phyloP scores from a whole-genome alignment of 176 grass and related monocot genomes.

The Avena eriantha region DNA sequence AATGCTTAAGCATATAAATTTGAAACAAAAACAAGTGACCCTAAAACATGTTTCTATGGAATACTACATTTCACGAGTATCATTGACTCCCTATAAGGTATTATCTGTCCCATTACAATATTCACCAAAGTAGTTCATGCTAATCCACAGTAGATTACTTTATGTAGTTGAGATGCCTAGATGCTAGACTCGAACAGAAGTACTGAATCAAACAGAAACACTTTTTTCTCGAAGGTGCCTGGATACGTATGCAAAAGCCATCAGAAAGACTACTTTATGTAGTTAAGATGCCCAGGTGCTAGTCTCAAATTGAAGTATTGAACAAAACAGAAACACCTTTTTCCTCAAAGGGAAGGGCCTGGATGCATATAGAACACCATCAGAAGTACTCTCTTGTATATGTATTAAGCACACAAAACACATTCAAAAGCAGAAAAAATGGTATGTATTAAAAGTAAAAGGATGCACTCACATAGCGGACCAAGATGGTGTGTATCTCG shows the following conservation, averaged over 20 bases:
- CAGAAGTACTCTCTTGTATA: constrained; percentile 13
- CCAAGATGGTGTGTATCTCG: constrained; percentile 1
- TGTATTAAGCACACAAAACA: constrained; percentile 21
- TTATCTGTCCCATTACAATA: constrained; percentile 3
- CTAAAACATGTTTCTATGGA: not conserved
- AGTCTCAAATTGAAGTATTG: constrained; percentile 33
- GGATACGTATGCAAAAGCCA: constrained; percentile 14
- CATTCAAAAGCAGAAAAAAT: constrained; percentile 32
- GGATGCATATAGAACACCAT: constrained; percentile 12
- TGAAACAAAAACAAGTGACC: constrained; percentile 25
- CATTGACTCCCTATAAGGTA: not conserved
- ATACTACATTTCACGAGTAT: constrained; percentile 19
- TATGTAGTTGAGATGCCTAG: constrained; percentile 20
- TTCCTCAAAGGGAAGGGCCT: not conserved
- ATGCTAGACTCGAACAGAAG: constrained; percentile 27
- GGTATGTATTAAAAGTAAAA: not conserved
- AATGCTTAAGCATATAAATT: constrained; percentile 38
- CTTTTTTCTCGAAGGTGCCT: not conserved
- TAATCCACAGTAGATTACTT: constrained; percentile 28
- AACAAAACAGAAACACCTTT: constrained; percentile 11
- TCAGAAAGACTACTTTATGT: constrained; percentile 17
- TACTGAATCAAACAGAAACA: constrained; percentile 30
- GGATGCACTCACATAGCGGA: not conserved
- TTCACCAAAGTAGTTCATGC: constrained; percentile 26
- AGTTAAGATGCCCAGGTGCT: constrained; percentile 14